phyloP scores from a whole-genome alignment of 2,329 filamentous ascomycete species.

The Colletotrichum tamarilloi region DNA sequence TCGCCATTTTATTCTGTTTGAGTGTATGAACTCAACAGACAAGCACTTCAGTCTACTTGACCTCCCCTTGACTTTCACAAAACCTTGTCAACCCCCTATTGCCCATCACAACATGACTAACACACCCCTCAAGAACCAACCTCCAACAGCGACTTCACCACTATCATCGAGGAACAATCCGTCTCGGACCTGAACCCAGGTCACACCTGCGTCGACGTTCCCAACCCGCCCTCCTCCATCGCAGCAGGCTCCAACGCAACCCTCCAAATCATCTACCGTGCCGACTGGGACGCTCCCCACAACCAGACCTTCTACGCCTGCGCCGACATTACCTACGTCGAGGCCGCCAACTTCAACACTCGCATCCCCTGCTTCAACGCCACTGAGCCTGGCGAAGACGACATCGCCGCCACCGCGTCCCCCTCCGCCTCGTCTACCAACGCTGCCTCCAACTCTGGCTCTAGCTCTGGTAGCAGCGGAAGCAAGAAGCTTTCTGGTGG shows the following conservation, averaged over 20 bases:
- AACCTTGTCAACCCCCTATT: background rate
- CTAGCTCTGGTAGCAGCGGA: background rate
- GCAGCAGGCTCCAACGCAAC: slow-evolving; percentile 51
- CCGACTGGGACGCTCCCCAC: slow-evolving; percentile 46
- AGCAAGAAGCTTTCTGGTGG: slow-evolving; percentile 14
- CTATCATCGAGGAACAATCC: slow-evolving; percentile 42
- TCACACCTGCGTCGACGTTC: slow-evolving; percentile 51
- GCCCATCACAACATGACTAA: background rate
- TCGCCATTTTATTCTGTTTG: background rate
- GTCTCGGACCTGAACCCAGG: slow-evolving; percentile 49
- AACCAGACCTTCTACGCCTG: slow-evolving; percentile 53
- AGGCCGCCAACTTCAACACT: slow-evolving; percentile 40
- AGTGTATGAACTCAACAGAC: background rate
- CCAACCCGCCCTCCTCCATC: slow-evolving; percentile 41
- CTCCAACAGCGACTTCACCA: slow-evolving; percentile 46
- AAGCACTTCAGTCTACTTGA: background rate
- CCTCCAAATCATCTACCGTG: slow-evolving; percentile 52
- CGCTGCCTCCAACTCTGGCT: slow-evolving; percentile 2
- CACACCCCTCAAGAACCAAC: slow-evolving; percentile 41
- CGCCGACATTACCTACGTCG: slow-evolving; percentile 52
- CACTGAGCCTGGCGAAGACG: slow-evolving; percentile 41
- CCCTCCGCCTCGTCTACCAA: slow-evolving; percentile 33
- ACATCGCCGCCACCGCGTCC: slow-evolving; percentile 36
- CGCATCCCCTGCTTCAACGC: slow-evolving; percentile 49
- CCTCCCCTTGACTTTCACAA: background rate